Evolutionary conservation across 2,329 filamentous ascomycete genomes (phyloP).

Genomic region (Akanthomyces dipterigenus): DNA sequence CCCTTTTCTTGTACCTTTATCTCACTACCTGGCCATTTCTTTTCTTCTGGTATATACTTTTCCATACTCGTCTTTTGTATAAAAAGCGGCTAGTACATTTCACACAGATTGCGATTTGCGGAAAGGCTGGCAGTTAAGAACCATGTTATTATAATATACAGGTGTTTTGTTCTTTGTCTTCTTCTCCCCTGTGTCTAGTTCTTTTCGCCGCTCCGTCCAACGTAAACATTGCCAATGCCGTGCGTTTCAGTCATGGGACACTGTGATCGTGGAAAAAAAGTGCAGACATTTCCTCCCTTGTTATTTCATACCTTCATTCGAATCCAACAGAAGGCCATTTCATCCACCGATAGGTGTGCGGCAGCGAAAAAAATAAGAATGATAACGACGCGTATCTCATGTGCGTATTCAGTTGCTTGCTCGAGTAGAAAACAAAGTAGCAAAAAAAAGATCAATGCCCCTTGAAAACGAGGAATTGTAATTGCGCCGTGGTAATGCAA

Average conservation of each 20-base stretch:
- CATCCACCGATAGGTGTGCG: background rate
- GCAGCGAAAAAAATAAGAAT: background rate
- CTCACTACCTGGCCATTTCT: background rate
- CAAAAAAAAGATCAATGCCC: background rate
- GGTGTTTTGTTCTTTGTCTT: background rate
- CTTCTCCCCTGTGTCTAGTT: background rate
- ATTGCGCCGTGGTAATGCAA: conserved; percentile 7
- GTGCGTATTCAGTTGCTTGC: background rate
- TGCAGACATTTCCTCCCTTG: background rate
- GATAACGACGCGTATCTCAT: background rate
- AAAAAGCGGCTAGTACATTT: background rate
- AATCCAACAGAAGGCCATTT: background rate
- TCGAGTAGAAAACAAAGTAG: background rate
- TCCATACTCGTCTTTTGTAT: background rate
- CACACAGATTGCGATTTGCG: background rate
- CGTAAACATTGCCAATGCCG: background rate
- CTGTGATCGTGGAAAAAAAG: background rate
- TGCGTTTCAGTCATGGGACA: background rate
- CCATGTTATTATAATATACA: conserved; percentile 2
- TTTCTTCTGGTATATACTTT: background rate
- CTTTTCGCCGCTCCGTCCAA: background rate
- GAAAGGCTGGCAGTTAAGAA: background rate
- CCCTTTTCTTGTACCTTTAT: background rate
- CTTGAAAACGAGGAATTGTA: background rate
- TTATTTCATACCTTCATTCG: background rate